Evolutionary conservation across 345 rosid genomes (phyloP).

Genomic region (Lumnitzera racemosa): DNA sequence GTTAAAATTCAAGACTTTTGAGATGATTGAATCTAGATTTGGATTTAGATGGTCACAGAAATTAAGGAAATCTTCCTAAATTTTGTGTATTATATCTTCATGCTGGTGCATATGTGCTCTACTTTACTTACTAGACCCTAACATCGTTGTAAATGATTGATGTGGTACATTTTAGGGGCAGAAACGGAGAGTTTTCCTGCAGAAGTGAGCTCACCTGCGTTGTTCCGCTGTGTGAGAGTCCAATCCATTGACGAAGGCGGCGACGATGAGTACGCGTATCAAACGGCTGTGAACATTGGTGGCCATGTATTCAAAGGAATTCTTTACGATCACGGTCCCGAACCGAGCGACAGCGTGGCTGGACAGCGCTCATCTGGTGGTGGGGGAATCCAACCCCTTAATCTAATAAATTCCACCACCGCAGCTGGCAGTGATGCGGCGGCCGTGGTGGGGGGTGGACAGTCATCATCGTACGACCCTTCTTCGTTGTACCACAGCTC

Average conservation of each 20-base stretch:
- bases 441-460: conserved; percentile 1
- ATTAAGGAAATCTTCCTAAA: too few relatives aligned
- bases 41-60: too few relatives aligned
- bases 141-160: not conserved
- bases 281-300: conserved; percentile 72
- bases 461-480: conserved; percentile 36
- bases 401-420: conserved; percentile 15
- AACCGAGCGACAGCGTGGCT: conserved; percentile 25
- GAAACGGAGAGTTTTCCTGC: conserved; percentile 66
- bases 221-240: conserved; percentile 74
- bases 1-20: too few relatives aligned
- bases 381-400: conserved; percentile 19
- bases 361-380: conserved; percentile 62
- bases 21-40: too few relatives aligned
- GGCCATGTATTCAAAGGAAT: conserved; percentile 92
- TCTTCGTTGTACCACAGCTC: conserved; percentile 46
- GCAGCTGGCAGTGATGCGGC: conserved; percentile 15
- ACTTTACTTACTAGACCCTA: not conserved
- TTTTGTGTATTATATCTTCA: too few relatives aligned
- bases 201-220: conserved; percentile 59
- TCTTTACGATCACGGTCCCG: conserved; percentile 86
- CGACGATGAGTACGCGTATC: conserved; percentile 80
- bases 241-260: conserved; percentile 48
- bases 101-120: too few relatives aligned
- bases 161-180: conserved; percentile 38